Evolutionary conservation across 1,139 yeast species (phyloP), one percentile per base, ranked within the genome.

Genomic region (Candida sanyaensis): DNA sequence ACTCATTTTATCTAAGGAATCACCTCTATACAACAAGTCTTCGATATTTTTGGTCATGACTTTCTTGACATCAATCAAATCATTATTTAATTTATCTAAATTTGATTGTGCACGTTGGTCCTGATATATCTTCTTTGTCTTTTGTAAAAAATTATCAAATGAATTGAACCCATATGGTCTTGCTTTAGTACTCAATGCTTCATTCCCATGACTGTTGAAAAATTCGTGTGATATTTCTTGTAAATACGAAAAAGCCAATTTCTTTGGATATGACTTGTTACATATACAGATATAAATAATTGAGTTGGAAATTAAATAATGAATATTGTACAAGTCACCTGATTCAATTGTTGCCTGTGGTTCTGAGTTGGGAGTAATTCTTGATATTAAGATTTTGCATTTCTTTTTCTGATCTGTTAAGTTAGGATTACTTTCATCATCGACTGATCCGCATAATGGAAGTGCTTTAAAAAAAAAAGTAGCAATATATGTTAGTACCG

Each of bases 11-110:
- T 93, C 98, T 57, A 93, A 78, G 11, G 93, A 86, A 62, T 93
- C 98, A 10, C 99, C 99, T 61, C 99, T 80, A 68, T 93, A 92
- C 42, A 93, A 76, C 59, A 93, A 73, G 65, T 93, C 99, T 64
- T 93, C 98, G 50, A 93, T 93, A 66, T 93, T 93, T 60, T 92
- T 92, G 50, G 96, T 90, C 96, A 93, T 89, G 50, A 93, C 96
- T 58, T 88, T 84, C 57, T 93, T 91, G 43, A 95, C 99, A 59
- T 95, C 99, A 45, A 88, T 91, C 57, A 93, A 75, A 60, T 95
- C 99, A 45, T 82, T 81, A 66, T 92, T 91, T 56, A 93, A 74
- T 62, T 83, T 84, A 67, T 93, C 97, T 61, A 93, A 74, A 61
- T 91, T 93, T 42, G 86, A 83, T 55, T 91, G 95, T 0, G 96